Base-by-base conservation (phyloP, 768 basidiomycete genomes). In the Infundibulicybe gibba region DNA sequence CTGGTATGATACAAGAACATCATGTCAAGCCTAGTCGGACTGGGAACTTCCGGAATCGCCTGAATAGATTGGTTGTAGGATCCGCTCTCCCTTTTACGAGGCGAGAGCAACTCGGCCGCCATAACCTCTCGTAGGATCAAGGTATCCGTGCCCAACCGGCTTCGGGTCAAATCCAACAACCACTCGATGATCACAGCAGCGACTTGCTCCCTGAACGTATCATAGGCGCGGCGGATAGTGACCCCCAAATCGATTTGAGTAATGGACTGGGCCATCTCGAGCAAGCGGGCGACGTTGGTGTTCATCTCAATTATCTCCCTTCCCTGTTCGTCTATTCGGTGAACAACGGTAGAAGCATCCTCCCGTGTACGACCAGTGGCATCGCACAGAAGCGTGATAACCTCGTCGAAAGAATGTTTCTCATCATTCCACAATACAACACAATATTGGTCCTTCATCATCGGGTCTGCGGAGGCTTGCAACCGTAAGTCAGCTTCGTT, bases 401-500 rank as follows among this genome's bases (percentile, higher is more conserved):
- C 84, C 58, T 98, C 93, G 43, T 87, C 84, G 56, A 86, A 88
- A 0, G 91, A 93, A 64, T 97, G 97, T 56, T 94, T 95, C 64
- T 99, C 97, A 64, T 97, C 94, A 68, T 94, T 94, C 94, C 94
- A 97, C 4, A 98, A 66, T 20, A 95, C 73, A 48, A 97, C 75
- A 38, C 87, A 85, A 55, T 84, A 91, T 45, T 83, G 77, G 54
- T 91, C 88, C 51, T 83, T 85, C 70, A 78, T 76, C 76, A 86
- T 81, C 9, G 88, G 87, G 54, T 92, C 88, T 5, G 79, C 82
- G 1, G 87, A 83, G 8, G 85, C 81, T 57, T 91, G 85, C 11
- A 83, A 65, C 9, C 85, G 80, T 10, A 91, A 74, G 47, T 86
- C 85, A 0, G 79, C 79, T 58, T 89, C 86, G 48, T 76, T 78